Conservation (phyloP, 179 eudicot genomes). For the Silene coronaria region DNA sequence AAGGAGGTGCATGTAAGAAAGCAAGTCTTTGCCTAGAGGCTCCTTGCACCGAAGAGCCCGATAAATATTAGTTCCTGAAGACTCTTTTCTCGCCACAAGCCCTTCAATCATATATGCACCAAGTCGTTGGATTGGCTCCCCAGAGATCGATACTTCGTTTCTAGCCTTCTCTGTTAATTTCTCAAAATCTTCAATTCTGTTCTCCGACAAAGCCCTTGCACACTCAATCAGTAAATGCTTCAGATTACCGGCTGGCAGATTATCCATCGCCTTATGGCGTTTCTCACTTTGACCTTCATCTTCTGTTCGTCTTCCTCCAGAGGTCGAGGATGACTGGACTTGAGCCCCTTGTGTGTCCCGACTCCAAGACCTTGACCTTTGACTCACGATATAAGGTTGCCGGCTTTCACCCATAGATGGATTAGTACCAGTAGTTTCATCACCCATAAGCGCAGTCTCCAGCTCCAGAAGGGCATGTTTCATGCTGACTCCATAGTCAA, state of each 20-base stretch:
- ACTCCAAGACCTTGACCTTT: constrained; percentile 22
- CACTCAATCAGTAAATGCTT: constrained; percentile 61
- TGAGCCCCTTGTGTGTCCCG: constrained; percentile 21
- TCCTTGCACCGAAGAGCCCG: constrained; percentile 66
- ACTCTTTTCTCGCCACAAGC: constrained; percentile 67
- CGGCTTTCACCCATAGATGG: constrained; percentile 33
- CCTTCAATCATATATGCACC: constrained; percentile 95
- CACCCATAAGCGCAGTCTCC: constrained; percentile 68
- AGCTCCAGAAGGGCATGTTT: constrained; percentile 46
- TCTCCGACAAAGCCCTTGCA: constrained; percentile 73
- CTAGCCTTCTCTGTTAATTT: constrained; percentile 48
- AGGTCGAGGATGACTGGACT: constrained; percentile 29
- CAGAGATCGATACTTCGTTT: constrained; percentile 55
- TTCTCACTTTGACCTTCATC: constrained; percentile 33
- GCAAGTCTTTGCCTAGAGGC: constrained; percentile 77
- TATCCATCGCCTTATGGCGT: constrained; percentile 33
- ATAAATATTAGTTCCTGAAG: constrained; percentile 75
- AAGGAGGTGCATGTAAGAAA: constrained; percentile 79
- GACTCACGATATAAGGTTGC: constrained; percentile 28
- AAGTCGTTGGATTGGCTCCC: constrained; percentile 89
- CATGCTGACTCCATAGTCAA: constrained; percentile 33
- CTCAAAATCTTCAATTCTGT: constrained; percentile 52
- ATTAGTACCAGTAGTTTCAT: constrained; percentile 26
- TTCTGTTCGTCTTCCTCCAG: constrained; percentile 23
- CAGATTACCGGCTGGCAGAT: constrained; percentile 43